A percentile compares a stretch with the other conserved stretches of the same genome.
phyloP scores from a whole-genome alignment of 495 filamentous ascomycete genomes.

The Trypethelium eluteriae region DNA sequence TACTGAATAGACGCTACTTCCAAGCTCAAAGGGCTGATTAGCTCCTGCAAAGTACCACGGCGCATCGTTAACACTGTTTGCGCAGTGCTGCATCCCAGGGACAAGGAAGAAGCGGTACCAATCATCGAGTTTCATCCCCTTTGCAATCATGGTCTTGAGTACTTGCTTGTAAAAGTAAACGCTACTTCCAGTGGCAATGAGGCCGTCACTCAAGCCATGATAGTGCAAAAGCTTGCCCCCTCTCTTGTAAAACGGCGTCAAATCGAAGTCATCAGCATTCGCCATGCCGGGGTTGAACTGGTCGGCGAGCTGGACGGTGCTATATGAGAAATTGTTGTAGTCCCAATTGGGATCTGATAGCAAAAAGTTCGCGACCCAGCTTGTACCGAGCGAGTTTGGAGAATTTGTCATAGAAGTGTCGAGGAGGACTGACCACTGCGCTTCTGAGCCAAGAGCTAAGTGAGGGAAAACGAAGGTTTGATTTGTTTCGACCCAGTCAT shows the following conservation, averaged over 20 bases:
- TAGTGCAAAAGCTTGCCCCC: constrained; percentile 52
- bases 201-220: constrained; percentile 46
- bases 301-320: constrained; percentile 36
- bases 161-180: constrained; percentile 43
- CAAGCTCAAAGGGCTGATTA: constrained; percentile 20
- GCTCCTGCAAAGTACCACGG: constrained; percentile 29
- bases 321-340: constrained; percentile 35
- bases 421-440: constrained; percentile 36
- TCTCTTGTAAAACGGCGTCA: constrained; percentile 40
- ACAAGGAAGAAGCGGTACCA: constrained; percentile 41
- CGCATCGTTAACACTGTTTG: constrained; percentile 29
- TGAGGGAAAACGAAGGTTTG: constrained; percentile 52
- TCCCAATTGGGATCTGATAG: constrained; percentile 39
- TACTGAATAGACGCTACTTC: constrained; percentile 22
- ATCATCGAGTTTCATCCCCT: constrained; percentile 31
- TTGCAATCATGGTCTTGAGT: constrained; percentile 27
- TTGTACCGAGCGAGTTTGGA: constrained; percentile 38
- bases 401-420: constrained; percentile 19
- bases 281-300: constrained; percentile 39
- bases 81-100: constrained; percentile 41
- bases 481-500: constrained; percentile 43
- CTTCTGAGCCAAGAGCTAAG: constrained; percentile 38
- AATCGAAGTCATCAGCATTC: constrained; percentile 44
- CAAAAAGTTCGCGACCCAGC: constrained; percentile 41
- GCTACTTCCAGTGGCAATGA: constrained; percentile 40